Evolutionary conservation across 345 rosid genomes (phyloP), one percentile per base, ranked within the genome.

Genomic region (Noccaea bulbosa): DNA sequence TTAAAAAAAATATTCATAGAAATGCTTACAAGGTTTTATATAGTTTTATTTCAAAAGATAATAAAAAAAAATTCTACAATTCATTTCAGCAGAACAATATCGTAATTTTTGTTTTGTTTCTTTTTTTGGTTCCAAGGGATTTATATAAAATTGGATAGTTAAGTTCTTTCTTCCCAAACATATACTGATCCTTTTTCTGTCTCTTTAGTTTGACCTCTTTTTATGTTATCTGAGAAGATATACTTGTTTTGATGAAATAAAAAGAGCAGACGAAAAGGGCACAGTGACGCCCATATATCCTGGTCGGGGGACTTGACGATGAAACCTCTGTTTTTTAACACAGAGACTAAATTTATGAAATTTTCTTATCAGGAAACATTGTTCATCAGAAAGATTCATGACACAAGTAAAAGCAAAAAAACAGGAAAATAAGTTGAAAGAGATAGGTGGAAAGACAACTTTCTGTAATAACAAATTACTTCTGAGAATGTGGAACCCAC

Each of bases 401-500:
- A 63, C 67, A 56, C 7, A 34, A 63, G 47, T 9, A 60, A 72
- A 72, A 63, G 49, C 35, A 33, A 45, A 48, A 51, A 49, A 3
- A 37, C 39, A 57, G 53, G 11, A 68, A 55, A 44, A 55, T 8
- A 52, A 35, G n/a, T 8, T 8, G 1, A 2, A 34, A 8, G 30
- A 27, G 30, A 27, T 2, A 27, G 30, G 30, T 4, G 30, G 30
- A 45, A 44, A 20, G 5, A 30, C 1, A 27, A 27, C 8, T 17
- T 20, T 24, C 2, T 56, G 64, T 35, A 70, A 56, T 41, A 58
- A 33, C 58, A 67, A 67, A 66, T 10, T 9, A 66, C 56, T 71
- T 73, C 69, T 50, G 11, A 27, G 30, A 27, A 66, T 40, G 65
- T 78, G 90, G 87, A 81, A 70, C 87, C 91, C 64, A 80, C 88